phyloP scores from a whole-genome alignment of 2,329 filamentous ascomycete species.

The Thielaviopsis ethacetica region DNA sequence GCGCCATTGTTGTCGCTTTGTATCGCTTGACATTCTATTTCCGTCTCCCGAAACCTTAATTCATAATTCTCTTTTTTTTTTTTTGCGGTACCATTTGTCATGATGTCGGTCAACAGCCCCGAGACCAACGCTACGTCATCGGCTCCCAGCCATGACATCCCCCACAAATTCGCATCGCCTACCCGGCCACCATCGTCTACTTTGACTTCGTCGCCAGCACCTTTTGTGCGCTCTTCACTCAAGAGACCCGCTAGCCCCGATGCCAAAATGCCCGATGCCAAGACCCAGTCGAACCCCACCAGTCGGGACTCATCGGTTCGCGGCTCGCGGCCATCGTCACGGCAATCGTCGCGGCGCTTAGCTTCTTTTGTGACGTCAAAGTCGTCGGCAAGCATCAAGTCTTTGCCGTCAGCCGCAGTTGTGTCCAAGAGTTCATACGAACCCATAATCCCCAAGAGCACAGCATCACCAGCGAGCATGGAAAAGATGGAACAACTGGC shows the following conservation, averaged over 20 bases:
- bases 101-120: too few species aligned
- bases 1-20: too few species aligned
- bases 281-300: slow-evolving; percentile 1
- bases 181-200: not conserved
- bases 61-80: too few species aligned
- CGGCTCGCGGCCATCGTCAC: slow-evolving; percentile 3
- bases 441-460: not conserved
- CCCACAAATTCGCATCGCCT: not conserved
- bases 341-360: not conserved
- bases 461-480: not conserved
- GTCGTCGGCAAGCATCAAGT: slow-evolving; percentile 1
- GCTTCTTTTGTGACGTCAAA: slow-evolving; percentile 4
- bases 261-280: slow-evolving; percentile 1
- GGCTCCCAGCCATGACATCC: too few species aligned
- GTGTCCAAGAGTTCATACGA: slow-evolving; percentile 4
- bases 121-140: too few species aligned
- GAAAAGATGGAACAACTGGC: slow-evolving; percentile 1
- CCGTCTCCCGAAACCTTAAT: too few species aligned
- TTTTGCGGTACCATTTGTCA: too few species aligned
- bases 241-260: slow-evolving; percentile 8
- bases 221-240: not conserved
- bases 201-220: slow-evolving; percentile 2
- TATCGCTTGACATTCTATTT: too few species aligned
- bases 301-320: not conserved
- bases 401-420: slow-evolving; percentile 1